Evolutionary conservation across 306 rosid genomes (phyloP), one percentile per base, ranked within the genome.

Genomic region (Purshia tridentata): DNA sequence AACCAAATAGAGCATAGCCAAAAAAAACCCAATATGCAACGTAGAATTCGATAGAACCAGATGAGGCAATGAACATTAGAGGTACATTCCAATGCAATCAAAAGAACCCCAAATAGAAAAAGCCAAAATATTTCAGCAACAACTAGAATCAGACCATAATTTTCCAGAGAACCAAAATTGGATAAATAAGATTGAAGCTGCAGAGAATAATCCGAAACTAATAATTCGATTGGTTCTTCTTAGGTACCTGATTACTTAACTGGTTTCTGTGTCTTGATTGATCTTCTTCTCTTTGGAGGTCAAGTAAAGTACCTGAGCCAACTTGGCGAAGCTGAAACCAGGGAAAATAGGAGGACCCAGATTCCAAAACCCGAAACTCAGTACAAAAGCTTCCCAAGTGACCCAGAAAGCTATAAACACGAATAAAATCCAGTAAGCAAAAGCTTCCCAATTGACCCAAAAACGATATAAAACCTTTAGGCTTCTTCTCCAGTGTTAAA

Each of bases 341-440:
- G 42, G 9, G 16, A 42, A n/a, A 18, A 22, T 16, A 12, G 76
- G 47, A 42, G 6, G 16, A 15, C 23, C 23, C 65, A 59, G 11
- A 59, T 59, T 59, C 65, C 65, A 64, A 65, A 65, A 47, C 72
- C 60, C 60, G 51, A 10, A 37, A 51, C 29, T n/a, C 47, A 68
- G 73, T 3, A 37, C 22, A 29, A 23, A 13, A 35, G 42, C 18
- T 23, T 35, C 42, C 64, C 8, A 5, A 58, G 11, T 53, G 58
- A 65, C 22, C 57, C 72, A 15, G 56, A 1, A 51, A 51, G 19
- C 55, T 44, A 44, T 44, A 8, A 8, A 8, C 47, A 44, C 47
- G 1, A 44, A 5, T 44, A 44, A 18, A 59, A 47, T 23, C 58
- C 72, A 3, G 57, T 9, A 35, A 29, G 40, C 16, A 9, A 39